Evolutionary conservation across 2,329 filamentous ascomycete genomes (phyloP), one percentile per base, ranked within the genome.

Genomic region (Sphaerulina vaccinii): DNA sequence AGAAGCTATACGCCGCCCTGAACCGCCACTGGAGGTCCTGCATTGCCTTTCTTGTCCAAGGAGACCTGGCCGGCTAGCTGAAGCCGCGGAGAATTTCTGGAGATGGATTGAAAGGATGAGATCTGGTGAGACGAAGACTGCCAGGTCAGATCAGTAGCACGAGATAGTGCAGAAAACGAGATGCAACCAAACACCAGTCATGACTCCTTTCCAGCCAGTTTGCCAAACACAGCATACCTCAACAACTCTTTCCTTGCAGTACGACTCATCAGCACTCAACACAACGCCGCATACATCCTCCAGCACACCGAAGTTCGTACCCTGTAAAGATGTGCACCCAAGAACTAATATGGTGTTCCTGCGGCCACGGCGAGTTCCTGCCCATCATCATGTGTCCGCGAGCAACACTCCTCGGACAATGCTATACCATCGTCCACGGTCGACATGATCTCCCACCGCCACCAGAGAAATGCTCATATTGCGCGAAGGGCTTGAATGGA

Each of bases 291-390:
- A n/a, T n/a, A n/a, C n/a, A n/a, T n/a, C n/a, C n/a, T n/a, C n/a
- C n/a, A n/a, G n/a, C n/a, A n/a, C n/a, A n/a, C n/a, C n/a, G n/a
- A n/a, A n/a, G n/a, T 35, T 9, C 32, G 16, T 35, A 11, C 5
- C 32, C 32, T 35, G 32, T n/a, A n/a, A 29, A 39, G 37, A 64
- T 65, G 63, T 65, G 65, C 59, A 66, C 61, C n/a, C 65, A 67
- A 63, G 55, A 64, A 60, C 57, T 67, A 15, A 61, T 67, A 46
- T 67, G 65, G 65, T 67, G 65, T 54, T 58, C 56, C 52, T 67
- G 65, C 59, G 60, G 61, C 33, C 65, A 67, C 54, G 65, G 64
- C 57, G 65, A 67, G 49, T 59, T 66, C 49, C 59, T 66, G 2
- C 63, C 64, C 9, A 62, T 66, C 56, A 48, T 60, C 6, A 46